Evolutionary conservation across 2,329 filamentous ascomycete genomes (phyloP), one percentile per base, ranked within the genome.

Genomic region (Colletotrichum orbiculare): DNA sequence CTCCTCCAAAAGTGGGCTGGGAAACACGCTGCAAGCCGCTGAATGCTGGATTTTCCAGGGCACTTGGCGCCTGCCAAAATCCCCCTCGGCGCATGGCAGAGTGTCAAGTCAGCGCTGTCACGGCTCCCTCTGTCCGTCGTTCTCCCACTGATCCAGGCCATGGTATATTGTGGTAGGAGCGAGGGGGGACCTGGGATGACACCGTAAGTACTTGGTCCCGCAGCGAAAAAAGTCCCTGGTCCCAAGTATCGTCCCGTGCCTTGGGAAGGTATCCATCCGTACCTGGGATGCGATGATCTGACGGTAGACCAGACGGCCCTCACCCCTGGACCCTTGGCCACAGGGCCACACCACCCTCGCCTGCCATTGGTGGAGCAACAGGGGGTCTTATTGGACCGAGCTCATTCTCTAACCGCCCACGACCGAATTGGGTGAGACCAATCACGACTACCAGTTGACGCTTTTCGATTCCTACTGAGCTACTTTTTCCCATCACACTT

Each of bases 341-440:
- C 60, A 62, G 58, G 62, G 47, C 35, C 46, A 17, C 46, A 11
- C 38, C 39, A 58, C 42, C 43, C 55, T 60, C 50, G 35, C 49
- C 69, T 69, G 68, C 52, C 71, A 70, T 57, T 67, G 68, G 68
- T 61, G 64, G 64, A 54, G 71, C 69, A 73, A 70, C 60, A 70
- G 70, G 71, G 43, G 49, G 52, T 58, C 60, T 74, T 63, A 79
- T 81, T 79, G 78, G 78, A 63, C 66, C 35, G 47, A 55, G 54
- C 54, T 46, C 60, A 46, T 56, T 66, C 70, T 76, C 71, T 80
- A 81, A 73, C 79, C 79, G 79, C 79, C 78, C 74, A 75, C 71
- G 62, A 42, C 47, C 52, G 56, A 47, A 42, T 34, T 12, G 63
- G 69, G 64, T 66, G 39, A 60, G 43, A 48, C 72, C 71, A 74